Percentiles rank a stretch among this genome's conserved stretches.
Conservation (phyloP, 1,284 basidiomycete species). For the Bjerkandera adusta region DNA sequence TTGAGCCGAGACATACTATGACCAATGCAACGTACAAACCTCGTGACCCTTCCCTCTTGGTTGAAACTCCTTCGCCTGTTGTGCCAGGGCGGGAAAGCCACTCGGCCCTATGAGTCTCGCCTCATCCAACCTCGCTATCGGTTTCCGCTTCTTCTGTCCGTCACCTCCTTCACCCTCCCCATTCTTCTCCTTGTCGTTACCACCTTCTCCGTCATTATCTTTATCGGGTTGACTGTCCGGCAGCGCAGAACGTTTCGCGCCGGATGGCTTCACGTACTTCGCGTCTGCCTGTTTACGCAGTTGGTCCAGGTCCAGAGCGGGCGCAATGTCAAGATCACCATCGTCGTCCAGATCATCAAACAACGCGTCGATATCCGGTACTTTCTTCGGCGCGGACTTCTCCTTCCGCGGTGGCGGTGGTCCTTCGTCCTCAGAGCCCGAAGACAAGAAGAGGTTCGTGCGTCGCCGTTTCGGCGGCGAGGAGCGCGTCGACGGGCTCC, state of each 20-base stretch:
- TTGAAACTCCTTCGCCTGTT: constrained; percentile 72
- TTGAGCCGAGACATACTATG: neutral
- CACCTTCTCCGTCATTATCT: constrained; percentile 17
- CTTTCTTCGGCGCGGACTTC: constrained; percentile 7
- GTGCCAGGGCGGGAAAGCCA: constrained; percentile 78
- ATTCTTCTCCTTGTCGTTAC: constrained; percentile 21
- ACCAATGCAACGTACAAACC: constrained; percentile 43
- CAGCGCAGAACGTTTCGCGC: constrained; percentile 39
- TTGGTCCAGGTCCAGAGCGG: constrained; percentile 47
- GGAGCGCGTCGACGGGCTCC: constrained; percentile 8
- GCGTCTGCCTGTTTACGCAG: constrained; percentile 53
- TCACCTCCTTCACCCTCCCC: constrained; percentile 27
- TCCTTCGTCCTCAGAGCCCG: constrained; percentile 46
- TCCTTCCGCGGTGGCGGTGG: constrained; percentile 16
- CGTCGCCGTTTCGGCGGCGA: constrained; percentile 32
- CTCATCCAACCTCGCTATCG: constrained; percentile 67
- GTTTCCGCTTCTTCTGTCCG: constrained; percentile 41
- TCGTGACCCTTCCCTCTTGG: constrained; percentile 88
- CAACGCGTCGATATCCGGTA: constrained; percentile 56
- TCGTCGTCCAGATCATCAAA: constrained; percentile 55
- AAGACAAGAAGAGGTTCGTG: constrained; percentile 47
- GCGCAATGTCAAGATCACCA: constrained; percentile 38
- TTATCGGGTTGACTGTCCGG: constrained; percentile 43
- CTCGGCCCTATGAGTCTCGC: constrained; percentile 64
- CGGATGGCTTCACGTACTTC: constrained; percentile 30